phyloP scores from a whole-genome alignment of 1,284 basidiomycete species.

The Cutaneotrichosporon cyanovorans region DNA sequence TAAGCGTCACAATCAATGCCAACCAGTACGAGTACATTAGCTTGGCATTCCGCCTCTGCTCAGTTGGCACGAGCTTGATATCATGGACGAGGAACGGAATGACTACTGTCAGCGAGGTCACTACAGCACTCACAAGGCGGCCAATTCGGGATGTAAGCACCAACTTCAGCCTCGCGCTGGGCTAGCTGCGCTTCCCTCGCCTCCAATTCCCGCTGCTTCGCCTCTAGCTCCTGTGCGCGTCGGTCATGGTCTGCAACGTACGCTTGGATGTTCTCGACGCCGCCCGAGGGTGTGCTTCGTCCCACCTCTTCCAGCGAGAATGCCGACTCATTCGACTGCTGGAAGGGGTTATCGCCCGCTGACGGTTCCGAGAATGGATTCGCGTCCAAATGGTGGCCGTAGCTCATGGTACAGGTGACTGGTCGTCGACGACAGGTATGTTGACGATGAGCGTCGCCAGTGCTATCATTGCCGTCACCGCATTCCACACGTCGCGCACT shows the following conservation, averaged over 20 bases:
- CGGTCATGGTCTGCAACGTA: constrained; percentile 19
- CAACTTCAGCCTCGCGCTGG: constrained; percentile 22
- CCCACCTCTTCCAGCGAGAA: constrained; percentile 30
- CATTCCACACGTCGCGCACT: too few species aligned
- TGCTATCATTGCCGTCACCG: too few species aligned
- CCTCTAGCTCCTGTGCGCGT: constrained; percentile 24
- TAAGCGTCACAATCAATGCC: constrained; percentile 64
- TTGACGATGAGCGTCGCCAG: too few species aligned
- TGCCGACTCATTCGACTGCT: constrained; percentile 34
- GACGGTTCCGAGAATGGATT: constrained; percentile 3
- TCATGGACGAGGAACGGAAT: constrained; percentile 91
- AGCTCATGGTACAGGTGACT: neutral
- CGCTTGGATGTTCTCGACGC: constrained; percentile 16
- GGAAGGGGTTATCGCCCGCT: constrained; percentile 36
- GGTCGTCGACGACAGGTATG: neutral
- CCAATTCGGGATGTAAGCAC: constrained; percentile 42
- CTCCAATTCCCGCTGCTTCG: constrained; percentile 34
- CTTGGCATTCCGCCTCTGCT: constrained; percentile 67
- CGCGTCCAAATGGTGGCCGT: neutral
- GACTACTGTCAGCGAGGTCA: constrained; percentile 51
- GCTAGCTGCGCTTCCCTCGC: constrained; percentile 28
- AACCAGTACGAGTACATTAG: constrained; percentile 85
- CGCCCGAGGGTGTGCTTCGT: constrained; percentile 8
- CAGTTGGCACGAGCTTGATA: constrained; percentile 79
- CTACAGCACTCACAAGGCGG: constrained; percentile 39